Base-by-base conservation (phyloP, 306 rosid species). In the Pterocarpus macrocarpus region DNA sequence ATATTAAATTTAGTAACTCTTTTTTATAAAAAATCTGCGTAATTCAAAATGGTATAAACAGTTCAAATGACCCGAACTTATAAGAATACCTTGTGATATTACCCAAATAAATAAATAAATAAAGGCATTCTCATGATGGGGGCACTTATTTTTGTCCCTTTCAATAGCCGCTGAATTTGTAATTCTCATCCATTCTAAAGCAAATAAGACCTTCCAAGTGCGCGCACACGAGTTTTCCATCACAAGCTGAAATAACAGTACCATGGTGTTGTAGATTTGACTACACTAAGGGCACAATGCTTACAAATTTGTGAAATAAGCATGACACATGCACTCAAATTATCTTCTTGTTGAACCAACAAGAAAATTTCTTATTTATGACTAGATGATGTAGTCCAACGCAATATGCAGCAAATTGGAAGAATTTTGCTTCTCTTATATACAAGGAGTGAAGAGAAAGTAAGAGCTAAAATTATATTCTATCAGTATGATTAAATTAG, bases 401-500 rank as follows among this genome's bases (percentile, higher is more conserved):
- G 7, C 35, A 77, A 15, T 4, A 34, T 35, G 6, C 47, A 4
- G 11, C 32, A 58, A 59, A 57, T 33, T 34, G 2, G 41, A 64
- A 47, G 14, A 65, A 52, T 61, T 56, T 30, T 38, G 35, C 47
- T 70, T 52, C 33, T 76, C 16, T 38, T 56, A 64, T 76, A 22
- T 71, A 58, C 72, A 79, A 2, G 15, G 72, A 64, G 41, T 57
- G 7, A 52, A 73, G 45, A 15, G 12, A 73, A 56, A 69, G 13
- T 39, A 44, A 2, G 41, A 28, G 55, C 50, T 69, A 50, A 34
- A 57, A 14, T 65, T 56, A 7, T 39, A 56, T 45, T 73, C 82
- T 75, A 81, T 77, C 83, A 81, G 69, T 83, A 69, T 49, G 77
- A 79, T 77, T 57, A 80, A 82, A 73, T 75, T 73, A 77, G 78